Evolutionary conservation across 2,329 filamentous ascomycete species (phyloP).

Genomic region (Beauveria caledonica): DNA sequence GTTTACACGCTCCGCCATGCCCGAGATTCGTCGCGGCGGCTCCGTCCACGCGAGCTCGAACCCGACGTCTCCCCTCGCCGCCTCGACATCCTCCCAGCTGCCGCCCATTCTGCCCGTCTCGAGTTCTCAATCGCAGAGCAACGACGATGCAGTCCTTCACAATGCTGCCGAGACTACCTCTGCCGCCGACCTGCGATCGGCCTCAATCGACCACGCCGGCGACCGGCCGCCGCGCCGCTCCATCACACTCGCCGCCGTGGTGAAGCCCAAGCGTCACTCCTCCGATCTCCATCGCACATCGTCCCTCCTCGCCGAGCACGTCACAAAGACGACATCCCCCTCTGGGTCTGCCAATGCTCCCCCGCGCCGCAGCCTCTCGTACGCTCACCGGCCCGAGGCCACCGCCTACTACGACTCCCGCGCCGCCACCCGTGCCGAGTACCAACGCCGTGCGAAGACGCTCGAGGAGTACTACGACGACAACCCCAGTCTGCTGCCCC

Average conservation of each 20-base stretch:
- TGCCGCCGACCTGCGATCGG: neutral
- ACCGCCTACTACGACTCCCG: slow-evolving; percentile 33
- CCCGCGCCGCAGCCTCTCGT: slow-evolving; percentile 27
- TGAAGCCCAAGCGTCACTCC: neutral
- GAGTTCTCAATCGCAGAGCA: neutral
- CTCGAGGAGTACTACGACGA: slow-evolving; percentile 32
- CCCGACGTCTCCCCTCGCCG: neutral
- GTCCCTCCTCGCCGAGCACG: neutral
- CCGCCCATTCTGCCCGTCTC: neutral
- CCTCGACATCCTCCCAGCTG: neutral
- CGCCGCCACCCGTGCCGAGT: slow-evolving; percentile 28
- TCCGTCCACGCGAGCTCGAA: slow-evolving; percentile 10
- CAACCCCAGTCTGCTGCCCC: slow-evolving; percentile 29
- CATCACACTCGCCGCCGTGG: slow-evolving; percentile 2
- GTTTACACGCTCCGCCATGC: neutral
- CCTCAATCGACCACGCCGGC: neutral
- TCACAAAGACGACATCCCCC: neutral
- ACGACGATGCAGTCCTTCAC: neutral
- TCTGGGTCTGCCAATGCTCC: neutral
- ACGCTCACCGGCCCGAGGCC: slow-evolving; percentile 24
- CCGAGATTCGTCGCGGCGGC: slow-evolving; percentile 10
- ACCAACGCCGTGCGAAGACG: slow-evolving; percentile 25
- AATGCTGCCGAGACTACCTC: neutral
- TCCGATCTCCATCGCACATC: neutral
- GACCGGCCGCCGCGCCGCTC: slow-evolving; percentile 4